Evolutionary conservation across 768 basidiomycete genomes (phyloP), one percentile per base, ranked within the genome.

Genomic region (Mycena galopus): DNA sequence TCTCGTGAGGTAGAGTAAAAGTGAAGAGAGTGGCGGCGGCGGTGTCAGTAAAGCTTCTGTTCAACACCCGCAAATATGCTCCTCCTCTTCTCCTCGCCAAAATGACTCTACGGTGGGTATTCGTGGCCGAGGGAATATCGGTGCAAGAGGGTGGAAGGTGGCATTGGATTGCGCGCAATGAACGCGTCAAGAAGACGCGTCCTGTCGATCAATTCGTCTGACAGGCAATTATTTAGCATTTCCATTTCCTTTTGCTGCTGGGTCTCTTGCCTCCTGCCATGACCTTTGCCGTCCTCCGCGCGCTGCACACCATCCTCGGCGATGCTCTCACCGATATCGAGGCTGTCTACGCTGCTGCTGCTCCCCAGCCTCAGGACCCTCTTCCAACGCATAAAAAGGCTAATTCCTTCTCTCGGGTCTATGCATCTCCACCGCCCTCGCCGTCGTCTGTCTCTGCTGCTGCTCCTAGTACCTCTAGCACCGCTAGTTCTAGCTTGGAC

Each of bases 291-390:
- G 84, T 86, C 65, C 87, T 94, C 65, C 88, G 88, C 56, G 88
- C 89, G 37, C 87, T 94, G 51, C 89, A 93, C 73, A 81, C 86
- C 73, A 87, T 94, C 77, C 88, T 94, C 75, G 90, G 89, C 76
- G 85, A 91, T 74, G 92, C 92, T 29, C 81, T 94, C 73, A 87
- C 90, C 80, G 91, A 92, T 75, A 91, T 94, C 19, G 89, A 93
- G 79, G 83, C 82, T 61, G 82, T 92, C 61, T 93, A 91, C 78
- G 79, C 82, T 62, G 51, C 61, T 55, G 69, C 50, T 62, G 51
- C 61, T 55, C 67, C 50, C 12, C 27, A 50, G 12, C 44, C 27
- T 30, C 9, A 39, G 17, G 32, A 55, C n/a, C 21, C 50, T 12
- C 33, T 29, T 11, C 60, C 35, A 16, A 59, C 47, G 8, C 64